Evolutionary conservation across 495 filamentous ascomycete genomes (phyloP), one percentile per base, ranked within the genome.

Genomic region (Penicillium alfredii): DNA sequence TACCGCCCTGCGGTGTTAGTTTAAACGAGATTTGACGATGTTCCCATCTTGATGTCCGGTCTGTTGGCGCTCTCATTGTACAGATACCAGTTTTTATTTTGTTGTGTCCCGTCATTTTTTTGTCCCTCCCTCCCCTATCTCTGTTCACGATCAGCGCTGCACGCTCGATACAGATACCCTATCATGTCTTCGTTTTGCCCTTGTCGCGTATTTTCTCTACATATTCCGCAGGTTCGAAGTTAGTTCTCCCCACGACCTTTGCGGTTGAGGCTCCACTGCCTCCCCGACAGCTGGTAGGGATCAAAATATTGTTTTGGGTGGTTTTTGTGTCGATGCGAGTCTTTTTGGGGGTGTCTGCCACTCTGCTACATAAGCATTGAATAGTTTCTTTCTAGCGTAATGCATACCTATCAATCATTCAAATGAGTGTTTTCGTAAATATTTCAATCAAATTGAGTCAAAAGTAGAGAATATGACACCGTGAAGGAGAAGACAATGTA

Each of bases 21-120:
- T 72, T 67, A 37, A 53, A 69, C 2, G n/a, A n/a, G n/a, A n/a
- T n/a, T n/a, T n/a, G n/a, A n/a, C 48, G 42, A 21, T 67, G 68
- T 36, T 69, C 56, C 45, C 53, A 56, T 40, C 56, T 19, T 15
- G 9, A 33, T 33, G 30, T 16, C 30, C n/a, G n/a, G n/a, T n/a
- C n/a, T n/a, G n/a, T n/a, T 24, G 16, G 25, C 14, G 14, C 33
- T 44, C n/a, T 37, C 14, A 11, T 38, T 51, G 37, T 44, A 53
- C 44, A 49, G 47, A 45, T 48, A 52, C 47, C 47, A 47, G 20
- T 27, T 22, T 20, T 29, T 48, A 14, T 26, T 29, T 20, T 29
- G 17, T 49, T 44, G 31, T 25, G 19, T 12, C 33, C 19, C n/a
- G 35, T 30, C 11, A 15, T 22, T 39, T 34, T 27, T 25, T 27